Percentiles rank a stretch among this genome's conserved stretches.
These are phyloP conservation scores for Plectranthus barbatus DNA, from an alignment of 257 asterid species.

Conservation along the genomic window DNA sequence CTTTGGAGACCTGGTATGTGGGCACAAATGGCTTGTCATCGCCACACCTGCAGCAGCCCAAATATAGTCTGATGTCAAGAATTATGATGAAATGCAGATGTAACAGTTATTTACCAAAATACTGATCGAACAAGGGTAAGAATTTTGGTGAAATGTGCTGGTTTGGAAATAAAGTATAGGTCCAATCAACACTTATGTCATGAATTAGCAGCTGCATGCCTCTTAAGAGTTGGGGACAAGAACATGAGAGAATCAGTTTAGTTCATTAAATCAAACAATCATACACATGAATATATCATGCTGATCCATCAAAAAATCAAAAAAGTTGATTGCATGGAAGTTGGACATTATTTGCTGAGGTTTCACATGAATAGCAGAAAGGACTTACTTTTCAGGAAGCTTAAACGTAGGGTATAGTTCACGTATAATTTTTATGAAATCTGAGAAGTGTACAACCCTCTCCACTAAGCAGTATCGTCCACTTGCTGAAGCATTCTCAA, in stretches of 20 bases:
- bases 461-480: constrained; percentile 48
- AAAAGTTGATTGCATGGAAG: background rate
- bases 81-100: too few relatives aligned
- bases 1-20: constrained; percentile 36
- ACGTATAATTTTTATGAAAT: constrained; percentile 31
- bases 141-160: background rate
- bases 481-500: constrained; percentile 38
- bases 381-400: constrained; percentile 45
- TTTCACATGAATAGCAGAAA: background rate
- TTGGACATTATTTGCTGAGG: background rate
- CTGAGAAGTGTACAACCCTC: constrained; percentile 33
- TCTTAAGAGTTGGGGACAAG: background rate
- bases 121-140: background rate
- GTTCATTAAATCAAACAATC: background rate
- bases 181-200: background rate
- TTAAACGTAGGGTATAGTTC: constrained; percentile 29
- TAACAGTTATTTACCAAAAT: too few relatives aligned
- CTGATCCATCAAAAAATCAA: background rate
- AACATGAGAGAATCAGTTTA: background rate
- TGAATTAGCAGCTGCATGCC: background rate
- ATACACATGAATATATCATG: background rate
- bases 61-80: too few relatives aligned
- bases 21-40: constrained; percentile 37
- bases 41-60: constrained; percentile 26
- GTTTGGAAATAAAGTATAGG: background rate